These are phyloP conservation scores for Intubia oerlemansii DNA, from an alignment of 2,329 filamentous ascomycete genomes.

Conservation along the genomic window DNA sequence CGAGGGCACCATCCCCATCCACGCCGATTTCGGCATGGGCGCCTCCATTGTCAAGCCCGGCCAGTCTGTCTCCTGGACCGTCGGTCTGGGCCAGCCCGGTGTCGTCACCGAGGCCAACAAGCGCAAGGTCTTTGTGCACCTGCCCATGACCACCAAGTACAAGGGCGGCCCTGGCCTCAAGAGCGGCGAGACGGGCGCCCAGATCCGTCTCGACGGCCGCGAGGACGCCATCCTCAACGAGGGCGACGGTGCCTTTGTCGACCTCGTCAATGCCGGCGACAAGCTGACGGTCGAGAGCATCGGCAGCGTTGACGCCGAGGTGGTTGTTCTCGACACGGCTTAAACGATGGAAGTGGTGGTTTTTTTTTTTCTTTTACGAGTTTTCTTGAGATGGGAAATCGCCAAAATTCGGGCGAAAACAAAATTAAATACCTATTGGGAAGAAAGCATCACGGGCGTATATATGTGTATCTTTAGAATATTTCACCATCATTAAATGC, in stretches of 20 bases:
- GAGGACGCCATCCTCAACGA: constrained; percentile 48
- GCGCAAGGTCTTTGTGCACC: constrained; percentile 59
- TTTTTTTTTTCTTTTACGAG: too few relatives aligned
- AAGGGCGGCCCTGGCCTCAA: constrained; percentile 29
- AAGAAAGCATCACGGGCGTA: too few relatives aligned
- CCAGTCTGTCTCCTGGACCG: constrained; percentile 36
- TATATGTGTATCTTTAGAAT: too few relatives aligned
- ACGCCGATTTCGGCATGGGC: constrained; percentile 68
- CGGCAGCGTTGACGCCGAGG: constrained; percentile 46
- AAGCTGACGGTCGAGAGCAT: constrained; percentile 43
- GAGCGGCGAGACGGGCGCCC: constrained; percentile 56
- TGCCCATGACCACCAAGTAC: constrained; percentile 42
- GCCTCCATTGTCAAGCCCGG: constrained; percentile 50
- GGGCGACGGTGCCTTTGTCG: constrained; percentile 42
- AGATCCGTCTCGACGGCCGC: constrained; percentile 43
- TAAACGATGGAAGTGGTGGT: too few relatives aligned
- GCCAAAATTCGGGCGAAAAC: too few relatives aligned
- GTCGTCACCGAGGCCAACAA: constrained; percentile 27
- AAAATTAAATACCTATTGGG: too few relatives aligned
- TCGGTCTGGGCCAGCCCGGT: constrained; percentile 39
- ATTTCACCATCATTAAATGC: too few relatives aligned
- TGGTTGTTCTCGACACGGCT: constrained; percentile 44
- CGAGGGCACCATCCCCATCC: constrained; percentile 54
- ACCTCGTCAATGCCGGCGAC: constrained; percentile 40
- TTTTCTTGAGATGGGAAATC: too few relatives aligned